These are phyloP conservation scores for Wickerhamiella australiensis DNA, from an alignment of 805 yeast species.

Conservation along the genomic window DNA sequence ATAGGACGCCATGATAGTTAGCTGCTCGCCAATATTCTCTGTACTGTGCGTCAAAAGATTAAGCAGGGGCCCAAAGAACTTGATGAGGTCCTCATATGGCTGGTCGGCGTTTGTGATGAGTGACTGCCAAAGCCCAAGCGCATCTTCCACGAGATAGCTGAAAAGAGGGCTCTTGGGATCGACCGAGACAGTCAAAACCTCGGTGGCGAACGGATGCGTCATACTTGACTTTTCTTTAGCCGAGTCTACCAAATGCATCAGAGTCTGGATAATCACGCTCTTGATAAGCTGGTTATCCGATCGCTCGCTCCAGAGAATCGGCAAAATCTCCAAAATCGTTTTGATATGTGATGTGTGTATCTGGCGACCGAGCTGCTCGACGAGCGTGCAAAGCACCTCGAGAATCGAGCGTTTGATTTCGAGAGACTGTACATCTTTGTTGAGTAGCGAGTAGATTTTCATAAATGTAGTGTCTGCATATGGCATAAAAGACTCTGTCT, in stretches of 20 bases:
- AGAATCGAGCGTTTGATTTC: constrained; percentile 70
- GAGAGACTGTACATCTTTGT: constrained; percentile 39
- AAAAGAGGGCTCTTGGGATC: constrained; percentile 46
- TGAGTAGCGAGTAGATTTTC: constrained; percentile 39
- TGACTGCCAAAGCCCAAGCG: constrained; percentile 66
- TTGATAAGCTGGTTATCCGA: constrained; percentile 30
- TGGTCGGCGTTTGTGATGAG: constrained; percentile 50
- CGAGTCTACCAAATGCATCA: constrained; percentile 26
- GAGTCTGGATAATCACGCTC: constrained; percentile 29
- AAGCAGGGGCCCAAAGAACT: constrained; percentile 39
- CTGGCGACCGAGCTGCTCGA: constrained; percentile 27
- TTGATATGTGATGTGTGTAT: constrained; percentile 17
- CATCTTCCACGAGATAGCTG: constrained; percentile 64
- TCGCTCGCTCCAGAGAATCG: constrained; percentile 62
- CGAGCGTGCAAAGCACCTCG: constrained; percentile 50
- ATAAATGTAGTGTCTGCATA: constrained; percentile 43
- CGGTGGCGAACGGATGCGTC: constrained; percentile 19
- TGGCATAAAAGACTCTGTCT: constrained; percentile 53
- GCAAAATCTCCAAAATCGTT: constrained; percentile 39
- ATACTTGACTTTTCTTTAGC: constrained; percentile 17
- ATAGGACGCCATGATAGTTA: constrained; percentile 29
- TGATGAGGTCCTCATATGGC: constrained; percentile 18
- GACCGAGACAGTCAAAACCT: constrained; percentile 30
- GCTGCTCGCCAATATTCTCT: constrained; percentile 24
- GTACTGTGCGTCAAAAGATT: constrained; percentile 58